Base-by-base conservation (phyloP, 2,329 filamentous ascomycete species). In the Ophiostoma fasciatum region DNA sequence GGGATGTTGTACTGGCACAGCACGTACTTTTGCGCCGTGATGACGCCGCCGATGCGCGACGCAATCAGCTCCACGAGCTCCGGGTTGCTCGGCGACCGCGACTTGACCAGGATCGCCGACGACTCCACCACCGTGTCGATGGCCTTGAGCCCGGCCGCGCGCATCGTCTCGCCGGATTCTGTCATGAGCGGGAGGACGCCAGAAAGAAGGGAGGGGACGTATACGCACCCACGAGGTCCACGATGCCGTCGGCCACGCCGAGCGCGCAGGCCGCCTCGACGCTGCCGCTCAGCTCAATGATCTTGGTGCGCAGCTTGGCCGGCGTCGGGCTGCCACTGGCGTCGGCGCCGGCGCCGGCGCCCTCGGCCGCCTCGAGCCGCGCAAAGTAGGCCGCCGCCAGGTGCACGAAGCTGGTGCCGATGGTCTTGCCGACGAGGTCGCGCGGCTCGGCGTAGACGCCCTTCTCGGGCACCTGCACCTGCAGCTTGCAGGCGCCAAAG, bases 91-190 rank as follows among this genome's bases (percentile, higher is more conserved):
- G 87, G 78, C 39, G 76, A 71, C 54, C 78, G 84, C 28, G 85
- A 94, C 63, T 88, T 88, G 65, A 98, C 87, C 40, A 98, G 71
- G 32, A 94, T 79, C 22, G 90, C 87, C 14, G 79, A 82, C 37
- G 81, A 87, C 39, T 84, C 77, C 35, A 94, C 71, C 19, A 98
- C 85, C 3, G 90, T 98, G 49, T 90, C 85, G 49, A 96, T 94
- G 38, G 88, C 79, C 61, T 85, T 87, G 34, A 98, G 70, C 18
- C 90, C 90, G 29, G 88, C 88, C 15, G 88, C 90, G 51, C 82
- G 81, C 90, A 98, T 98, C 1, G 90, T 98, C 60, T 96, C 88
- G 38, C 90, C 90, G 15, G 90, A 96, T 66, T 98, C 88, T 90
- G 48, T 25, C 18, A 26, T 19, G 2, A 8, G 11, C 21, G 21